Percentiles rank a stretch among this genome's conserved stretches.
phyloP scores from a whole-genome alignment of 148 eudicot genomes.

The Polygonum maritimum region DNA sequence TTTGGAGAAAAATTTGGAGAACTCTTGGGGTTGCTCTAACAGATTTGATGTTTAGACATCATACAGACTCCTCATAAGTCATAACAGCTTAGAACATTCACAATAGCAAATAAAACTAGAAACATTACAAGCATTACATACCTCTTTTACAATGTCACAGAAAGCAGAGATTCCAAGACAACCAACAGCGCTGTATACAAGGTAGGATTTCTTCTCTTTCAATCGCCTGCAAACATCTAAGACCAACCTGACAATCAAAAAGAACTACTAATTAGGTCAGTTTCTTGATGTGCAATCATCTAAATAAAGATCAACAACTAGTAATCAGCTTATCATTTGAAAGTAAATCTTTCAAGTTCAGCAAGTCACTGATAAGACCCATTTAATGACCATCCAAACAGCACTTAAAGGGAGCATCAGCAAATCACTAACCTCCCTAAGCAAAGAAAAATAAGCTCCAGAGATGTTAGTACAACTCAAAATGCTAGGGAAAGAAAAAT shows the following conservation, averaged over 20 bases:
- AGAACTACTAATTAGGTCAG: background rate
- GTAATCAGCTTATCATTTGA: background rate
- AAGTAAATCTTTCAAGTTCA: background rate
- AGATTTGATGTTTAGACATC: background rate
- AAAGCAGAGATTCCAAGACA: constrained; percentile 74
- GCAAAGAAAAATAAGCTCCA: background rate
- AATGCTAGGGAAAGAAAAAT: background rate
- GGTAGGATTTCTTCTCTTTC: constrained; percentile 67
- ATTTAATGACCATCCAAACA: background rate
- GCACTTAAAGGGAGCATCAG: background rate
- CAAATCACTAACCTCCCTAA: background rate
- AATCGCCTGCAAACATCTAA: constrained; percentile 60
- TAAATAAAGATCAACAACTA: background rate
- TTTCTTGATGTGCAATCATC: background rate
- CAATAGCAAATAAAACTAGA: background rate
- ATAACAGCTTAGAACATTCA: background rate
- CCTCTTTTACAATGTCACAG: constrained; percentile 84
- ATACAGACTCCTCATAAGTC: background rate
- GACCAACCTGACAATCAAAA: constrained; percentile 55
- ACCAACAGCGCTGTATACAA: constrained; percentile 82
- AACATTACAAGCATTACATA: constrained; percentile 17
- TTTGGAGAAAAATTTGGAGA: no score
- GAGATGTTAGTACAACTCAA: background rate
- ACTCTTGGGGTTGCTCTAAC: no score
- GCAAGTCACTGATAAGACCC: background rate